Base-by-base conservation (phyloP, 805 yeast genomes). In the Lachancea dasiensis region DNA sequence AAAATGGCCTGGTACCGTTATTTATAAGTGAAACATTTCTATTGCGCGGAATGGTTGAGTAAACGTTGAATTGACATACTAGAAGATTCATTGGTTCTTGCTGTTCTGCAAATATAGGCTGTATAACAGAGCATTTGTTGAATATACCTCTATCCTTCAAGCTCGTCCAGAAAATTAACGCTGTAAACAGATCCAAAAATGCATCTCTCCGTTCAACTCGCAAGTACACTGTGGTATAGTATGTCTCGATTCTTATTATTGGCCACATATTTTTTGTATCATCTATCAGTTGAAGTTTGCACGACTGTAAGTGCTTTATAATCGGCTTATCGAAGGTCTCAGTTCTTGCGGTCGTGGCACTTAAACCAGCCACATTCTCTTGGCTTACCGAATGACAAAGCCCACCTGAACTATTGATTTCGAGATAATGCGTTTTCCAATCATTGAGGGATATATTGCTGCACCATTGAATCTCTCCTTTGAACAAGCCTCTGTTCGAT, bases 51-150 rank as follows among this genome's bases (percentile, higher is more conserved):
- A 74, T 47, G 3, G 85, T 85, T 0, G 85, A 87, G 57, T 61
- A 82, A 1, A 81, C 67, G 52, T 75, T 76, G 50, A 81, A 75
- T 27, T 82, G 69, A 39, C 86, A 78, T 14, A 79, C 81, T 34
- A 81, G 59, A 10, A 81, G 51, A 45, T 59, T 60, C 10, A 38
- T 25, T 6, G 47, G 37, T 61, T 56, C 29, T 39, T 51, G 17
- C 41, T 45, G 17, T 48, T 31, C 25, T 13, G 47, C 31, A 8
- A 54, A 31, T 15, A 42, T 27, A 7, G 58, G 47, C 6, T 50
- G 46, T 13, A 49, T 63, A 59, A 47, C 65, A 44, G 64, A 67
- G 63, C 72, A 64, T 50, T 77, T 77, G 44, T 75, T 70, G 22
- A 70, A 72, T 7, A 76, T 58, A 0, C 81, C 81, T 28, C 58